A percentile compares a stretch with the other conserved stretches of the same genome.
Evolutionary conservation across 192 early-diverging fungal genomes (phyloP).

Genomic region (Nowakowskiella sp.): DNA sequence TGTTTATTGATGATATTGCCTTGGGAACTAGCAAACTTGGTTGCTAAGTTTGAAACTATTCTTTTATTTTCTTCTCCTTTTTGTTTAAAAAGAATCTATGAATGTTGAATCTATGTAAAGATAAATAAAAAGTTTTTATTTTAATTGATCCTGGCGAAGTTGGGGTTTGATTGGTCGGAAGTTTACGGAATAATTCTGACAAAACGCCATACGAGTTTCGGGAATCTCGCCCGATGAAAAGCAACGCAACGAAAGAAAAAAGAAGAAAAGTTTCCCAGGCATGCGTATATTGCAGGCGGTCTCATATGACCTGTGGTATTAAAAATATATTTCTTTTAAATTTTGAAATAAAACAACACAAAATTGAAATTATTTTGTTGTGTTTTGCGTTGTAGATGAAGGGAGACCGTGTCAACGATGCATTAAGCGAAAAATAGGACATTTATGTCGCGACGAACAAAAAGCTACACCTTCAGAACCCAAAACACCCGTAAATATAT

Average conservation of each 20-base stretch:
- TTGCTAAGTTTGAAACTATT: too few relatives aligned
- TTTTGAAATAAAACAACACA: too few relatives aligned
- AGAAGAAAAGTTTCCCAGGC: slow-evolving; percentile 52
- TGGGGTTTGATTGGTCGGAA: too few relatives aligned
- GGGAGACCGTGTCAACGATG: slow-evolving; percentile 91
- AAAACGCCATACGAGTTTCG: too few relatives aligned
- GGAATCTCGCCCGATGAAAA: too few relatives aligned
- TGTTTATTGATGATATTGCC: slow-evolving; percentile 16
- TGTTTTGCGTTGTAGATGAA: slow-evolving; percentile 26
- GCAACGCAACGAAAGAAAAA: slow-evolving; percentile 20
- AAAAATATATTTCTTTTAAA: slow-evolving; percentile 5
- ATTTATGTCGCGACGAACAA: slow-evolving; percentile 84
- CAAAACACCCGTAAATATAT: slow-evolving; percentile 17
- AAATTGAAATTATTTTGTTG: too few relatives aligned
- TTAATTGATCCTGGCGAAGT: too few relatives aligned
- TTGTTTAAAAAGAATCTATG: too few relatives aligned
- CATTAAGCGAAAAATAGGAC: slow-evolving; percentile 89
- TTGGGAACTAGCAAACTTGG: slow-evolving; percentile 7
- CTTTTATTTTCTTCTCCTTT: too few relatives aligned
- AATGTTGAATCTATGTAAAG: too few relatives aligned
- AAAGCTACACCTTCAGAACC: slow-evolving; percentile 32
- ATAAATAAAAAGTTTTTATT: too few relatives aligned
- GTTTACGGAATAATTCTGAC: too few relatives aligned
- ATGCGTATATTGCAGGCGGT: slow-evolving; percentile 89
- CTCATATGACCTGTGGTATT: slow-evolving; percentile 89